Base-by-base conservation (phyloP, 192 early-diverging fungal genomes). In the Backusella tarrabulga region DNA sequence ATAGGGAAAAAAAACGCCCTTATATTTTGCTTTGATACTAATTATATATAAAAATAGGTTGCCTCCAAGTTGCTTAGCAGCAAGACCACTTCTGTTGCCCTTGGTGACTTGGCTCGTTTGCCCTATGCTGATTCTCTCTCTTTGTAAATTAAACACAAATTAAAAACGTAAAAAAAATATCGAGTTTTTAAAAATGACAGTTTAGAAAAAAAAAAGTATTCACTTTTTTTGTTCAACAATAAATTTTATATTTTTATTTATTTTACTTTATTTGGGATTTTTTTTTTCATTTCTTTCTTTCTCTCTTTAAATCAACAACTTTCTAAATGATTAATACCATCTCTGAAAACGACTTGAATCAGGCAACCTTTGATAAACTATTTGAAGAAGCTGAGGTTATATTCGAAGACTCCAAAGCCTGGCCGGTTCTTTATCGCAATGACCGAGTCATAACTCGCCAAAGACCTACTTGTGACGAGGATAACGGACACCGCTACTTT, bases 111-210 rank as follows among this genome's bases (percentile, higher is more conserved):
- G 38, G 73, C 79, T 67, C 84, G 85, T 78, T 89, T 97, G 56
- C 95, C 94, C 70, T 94, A 91, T 80, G 86, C 90, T 73, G 92
- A 94, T 80, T 88, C 93, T 70, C 85, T 96, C 74, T 87, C 83
- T 41, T 77, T 84, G 50, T 84, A 84, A 85, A 63, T 63, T 63
- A 63, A 63, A 63, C 56, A 63, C 21, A 63, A 23, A 63, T 63
- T 63, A 63, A 63, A 63, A 60, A 26, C 46, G 19, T 50, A 44
- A 50, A 6, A 54, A 60, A 63, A 63, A 12, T 63, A 63, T 29
- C 23, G 23, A 26, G 56, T 63, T 29, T 63, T 63, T 63, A 63
- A 21, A 63, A 63, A 63, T 63, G 23, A 11, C 9, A 14, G 56
- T 12, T n/a, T 63, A 63, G 56, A 63, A 26, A 26, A 60, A 60